Base-by-base conservation (phyloP, 2,329 filamentous ascomycete genomes). In the Nemania sp. region DNA sequence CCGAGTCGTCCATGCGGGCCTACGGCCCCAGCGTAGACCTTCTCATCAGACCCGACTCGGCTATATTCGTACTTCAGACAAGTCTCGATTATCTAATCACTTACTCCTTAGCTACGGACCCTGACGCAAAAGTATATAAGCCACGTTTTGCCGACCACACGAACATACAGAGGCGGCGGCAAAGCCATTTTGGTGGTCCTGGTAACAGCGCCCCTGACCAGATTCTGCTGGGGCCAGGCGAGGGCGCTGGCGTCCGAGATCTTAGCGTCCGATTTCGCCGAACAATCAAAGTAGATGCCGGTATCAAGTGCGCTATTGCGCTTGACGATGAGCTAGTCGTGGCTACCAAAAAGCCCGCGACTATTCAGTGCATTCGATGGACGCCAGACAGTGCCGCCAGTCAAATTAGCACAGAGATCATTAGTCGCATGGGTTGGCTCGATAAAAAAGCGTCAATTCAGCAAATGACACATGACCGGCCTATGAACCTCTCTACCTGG, bases 351-450 rank as follows among this genome's bases (percentile, higher is more conserved):
- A 97, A 96, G 76, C 96, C 96, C 3, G 91, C 94, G 0, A 95
- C 96, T n/a, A 89, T 98, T 18, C 96, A 99, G 80, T 98, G 94
- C 80, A 98, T 99, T 73, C 89, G 92, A 66, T 99, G 96, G 96
- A 92, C 91, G 0, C 92, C 94, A 1, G 94, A 97, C 77, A 91
- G 87, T 72, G 88, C 86, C 38, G 92, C 93, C 22, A 91, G 88
- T 69, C 95, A 98, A 80, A 98, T 94, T 2, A 94, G 89, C 73
- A 98, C 96, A 0, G 94, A 98, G 80, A 86, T 98, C 7, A 83
- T 98, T 69, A 94, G 90, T 75, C 91, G 92, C 62, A 97, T 98
- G 89, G 82, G 88, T 55, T 97, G 94, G 91, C 81, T 98, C 24
- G 89, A 90, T 60, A 94, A 93, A 79, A 95, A 92, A 79, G 85